Evolutionary conservation across 352 stramenopile species (phyloP), one percentile per base, ranked within the genome.

Genomic region (Phytophthora hibernalis): DNA sequence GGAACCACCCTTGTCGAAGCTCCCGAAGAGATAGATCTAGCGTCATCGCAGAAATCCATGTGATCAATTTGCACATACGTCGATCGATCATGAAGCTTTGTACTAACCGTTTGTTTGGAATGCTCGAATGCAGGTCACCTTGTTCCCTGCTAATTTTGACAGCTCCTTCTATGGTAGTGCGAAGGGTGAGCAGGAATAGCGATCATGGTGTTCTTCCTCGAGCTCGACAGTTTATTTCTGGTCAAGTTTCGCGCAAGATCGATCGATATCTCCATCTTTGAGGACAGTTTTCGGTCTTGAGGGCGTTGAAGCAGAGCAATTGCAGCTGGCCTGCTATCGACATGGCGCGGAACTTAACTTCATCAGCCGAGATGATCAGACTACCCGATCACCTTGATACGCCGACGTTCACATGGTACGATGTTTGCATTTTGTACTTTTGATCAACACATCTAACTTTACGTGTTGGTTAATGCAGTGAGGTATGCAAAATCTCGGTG

Each of bases 401-500:
- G 20, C 82, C 85, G 20, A 80, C 81, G 18, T 93, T 92, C 54
- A 93, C 85, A 61, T 93, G 85, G 85, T 93, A 72, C 24, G 73
- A 26, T 7, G 8, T 47, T 22, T 24, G 20, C n/a, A 20, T 49
- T 54, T 30, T 5, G 20, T 5, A 15, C 33, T 6, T 13, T 30
- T 22, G 8, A 43, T 63, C 4, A 26, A 18, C 21, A 49, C 30
- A 5, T 55, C 33, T 76, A 24, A 71, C 24, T 53, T 26, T 31
- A 15, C 15, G 0, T 22, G 9, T 64, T 45, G 9, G 15, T 30
- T 65, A 18, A 31, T 65, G 45, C 42, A 95, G 87, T 53, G 87
- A 96, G 65, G 87, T 96, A 54, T 96, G 88, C 74, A 93, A 96
- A 66, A 95, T 96, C 57, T 93, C 86, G 30, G 82, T 96, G 56